Base-by-base conservation (phyloP, 176 grass and related monocot species). In the Bolboschoenus planiculmis region DNA sequence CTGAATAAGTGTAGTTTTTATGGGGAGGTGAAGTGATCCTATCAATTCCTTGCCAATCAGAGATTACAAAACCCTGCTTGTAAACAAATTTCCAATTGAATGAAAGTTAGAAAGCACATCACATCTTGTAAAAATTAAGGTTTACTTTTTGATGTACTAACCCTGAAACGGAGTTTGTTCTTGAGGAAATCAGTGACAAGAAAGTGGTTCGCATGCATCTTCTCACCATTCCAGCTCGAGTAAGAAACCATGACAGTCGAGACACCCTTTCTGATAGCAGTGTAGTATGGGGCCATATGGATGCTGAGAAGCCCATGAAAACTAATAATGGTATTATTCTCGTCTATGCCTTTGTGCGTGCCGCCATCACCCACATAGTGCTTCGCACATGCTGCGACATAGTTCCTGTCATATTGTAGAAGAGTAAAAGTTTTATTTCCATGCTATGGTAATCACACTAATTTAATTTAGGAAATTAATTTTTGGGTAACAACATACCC, bases 311-410 rank as follows among this genome's bases (percentile, higher is more conserved):
- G 87, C 62, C 87, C 91, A 72, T 88, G 85, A 57, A 87, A 87
- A 85, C 42, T 85, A 0, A 90, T 64, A 77, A 84, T 81, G 51
- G 94, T 97, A 86, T 97, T 89, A 80, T 97, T 91, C 75, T 88
- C 91, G 57, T 97, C 88, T 55, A 97, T 87, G 10, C 94, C 91
- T 1, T 27, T 50, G 23, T 39, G 29, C 8, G 94, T 92, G 47
- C 94, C 91, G 35, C 91, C 94, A 65, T 93, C 94, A 54, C 94
- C 94, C n/a, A 97, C 91, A 65, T 87, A 97, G 79, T 97, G 91
- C 86, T 97, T 97, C 13, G 91, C 89, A 68, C 94, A 97, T 0
- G 91, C 94, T 43, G 89, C 91, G 29, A 97, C 94, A 59, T 83
- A 85, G 66, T 81, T 94, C 54, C 83, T 89, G 40, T 62, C 20